phyloP scores from a whole-genome alignment of 2,329 filamentous ascomycete genomes.

The Paecilomyces dactylethromorphus region DNA sequence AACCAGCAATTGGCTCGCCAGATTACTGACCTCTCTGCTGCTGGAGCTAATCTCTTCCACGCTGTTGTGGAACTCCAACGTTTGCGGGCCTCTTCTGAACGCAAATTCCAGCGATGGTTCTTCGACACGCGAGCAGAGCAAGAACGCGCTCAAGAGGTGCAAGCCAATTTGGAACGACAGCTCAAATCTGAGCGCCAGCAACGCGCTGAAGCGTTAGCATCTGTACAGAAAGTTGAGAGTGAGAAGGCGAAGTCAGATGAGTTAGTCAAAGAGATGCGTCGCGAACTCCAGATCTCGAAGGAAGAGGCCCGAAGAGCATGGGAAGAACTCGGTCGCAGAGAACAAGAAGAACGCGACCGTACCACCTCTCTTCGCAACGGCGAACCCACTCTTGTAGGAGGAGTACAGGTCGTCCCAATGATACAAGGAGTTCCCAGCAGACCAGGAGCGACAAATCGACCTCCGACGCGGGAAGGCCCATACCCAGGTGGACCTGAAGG shows the following conservation, averaged over 20 bases:
- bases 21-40: constrained; percentile 93
- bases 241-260: constrained; percentile 67
- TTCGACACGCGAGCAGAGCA: constrained; percentile 88
- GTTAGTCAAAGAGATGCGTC: constrained; percentile 80
- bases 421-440: constrained; percentile 60
- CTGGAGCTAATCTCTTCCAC: constrained; percentile 94
- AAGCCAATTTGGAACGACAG: constrained; percentile 69
- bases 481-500: constrained; percentile 30
- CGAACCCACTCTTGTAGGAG: constrained; percentile 80
- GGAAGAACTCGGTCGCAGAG: constrained; percentile 90
- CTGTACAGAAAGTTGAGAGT: constrained; percentile 60
- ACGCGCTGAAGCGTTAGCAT: constrained; percentile 60
- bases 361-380: constrained; percentile 81
- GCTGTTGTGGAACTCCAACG: constrained; percentile 94
- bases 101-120: constrained; percentile 98
- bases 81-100: constrained; percentile 86
- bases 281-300: constrained; percentile 89
- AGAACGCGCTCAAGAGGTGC: constrained; percentile 75
- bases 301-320: constrained; percentile 92
- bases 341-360: constrained; percentile 86
- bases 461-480: constrained; percentile 41
- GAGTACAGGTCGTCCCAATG: constrained; percentile 94
- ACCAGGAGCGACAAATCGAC: constrained; percentile 42
- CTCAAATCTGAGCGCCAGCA: constrained; percentile 69
- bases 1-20: constrained; percentile 86